These are phyloP conservation scores for Hypocreales sp. DNA, from an alignment of 2,329 filamentous ascomycete genomes.

Conservation along the genomic window DNA sequence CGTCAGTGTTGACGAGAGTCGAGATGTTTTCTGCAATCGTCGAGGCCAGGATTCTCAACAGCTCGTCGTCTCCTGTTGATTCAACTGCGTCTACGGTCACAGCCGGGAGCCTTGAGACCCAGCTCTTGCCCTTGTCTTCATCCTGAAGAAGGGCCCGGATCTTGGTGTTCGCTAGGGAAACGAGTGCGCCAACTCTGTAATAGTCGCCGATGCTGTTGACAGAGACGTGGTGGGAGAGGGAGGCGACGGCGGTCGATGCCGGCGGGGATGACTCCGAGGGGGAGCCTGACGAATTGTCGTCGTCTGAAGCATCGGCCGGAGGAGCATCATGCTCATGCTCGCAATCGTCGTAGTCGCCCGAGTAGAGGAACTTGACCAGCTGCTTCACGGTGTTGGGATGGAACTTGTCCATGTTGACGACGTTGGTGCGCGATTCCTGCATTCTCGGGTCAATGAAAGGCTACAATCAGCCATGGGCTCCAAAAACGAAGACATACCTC, in stretches of 20 bases:
- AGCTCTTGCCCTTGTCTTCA: not conserved
- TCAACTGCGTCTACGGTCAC: not conserved
- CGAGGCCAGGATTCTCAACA: not conserved
- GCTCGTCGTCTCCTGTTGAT: not conserved
- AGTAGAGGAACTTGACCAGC: slow-evolving; percentile 9
- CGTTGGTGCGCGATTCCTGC: slow-evolving; percentile 5
- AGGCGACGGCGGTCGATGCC: not conserved
- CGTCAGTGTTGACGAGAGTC: not conserved
- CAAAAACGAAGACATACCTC: slow-evolving; percentile 3
- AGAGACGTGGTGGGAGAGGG: slow-evolving; percentile 4
- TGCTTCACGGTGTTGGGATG: slow-evolving; percentile 5
- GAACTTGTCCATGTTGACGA: slow-evolving; percentile 6
- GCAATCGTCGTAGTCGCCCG: slow-evolving; percentile 5
- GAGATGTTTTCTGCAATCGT: slow-evolving; percentile 1
- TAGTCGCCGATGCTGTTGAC: slow-evolving; percentile 9
- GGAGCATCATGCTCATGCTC: too few relatives aligned
- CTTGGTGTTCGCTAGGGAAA: slow-evolving; percentile 3
- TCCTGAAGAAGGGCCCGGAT: slow-evolving; percentile 2
- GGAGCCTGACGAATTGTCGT: not conserved
- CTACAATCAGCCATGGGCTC: slow-evolving; percentile 1
- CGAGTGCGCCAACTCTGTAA: slow-evolving; percentile 6
- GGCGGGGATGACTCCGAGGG: too few relatives aligned
- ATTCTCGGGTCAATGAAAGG: too few relatives aligned
- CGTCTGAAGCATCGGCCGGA: not conserved
- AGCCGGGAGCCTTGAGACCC: not conserved